phyloP scores from a whole-genome alignment of 371 early-diverging fungal genomes.

The Capniomyces stellatus region DNA sequence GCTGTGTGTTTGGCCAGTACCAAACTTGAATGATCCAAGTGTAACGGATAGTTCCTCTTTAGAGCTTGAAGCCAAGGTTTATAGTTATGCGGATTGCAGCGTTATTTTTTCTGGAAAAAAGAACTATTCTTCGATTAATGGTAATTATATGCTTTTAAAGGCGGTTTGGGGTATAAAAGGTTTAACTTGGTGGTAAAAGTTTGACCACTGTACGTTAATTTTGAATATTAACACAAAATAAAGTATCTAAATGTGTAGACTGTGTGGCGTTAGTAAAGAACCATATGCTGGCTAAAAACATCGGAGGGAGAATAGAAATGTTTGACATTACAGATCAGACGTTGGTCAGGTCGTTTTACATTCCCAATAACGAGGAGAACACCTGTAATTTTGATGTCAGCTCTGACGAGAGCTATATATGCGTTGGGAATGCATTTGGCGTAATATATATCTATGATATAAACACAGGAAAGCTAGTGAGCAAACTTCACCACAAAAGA shows the following conservation, averaged over 20 bases:
- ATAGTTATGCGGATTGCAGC: no score
- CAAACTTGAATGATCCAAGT: neutral
- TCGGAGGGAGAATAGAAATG: constrained; percentile 51
- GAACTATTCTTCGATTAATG: constrained; percentile 6
- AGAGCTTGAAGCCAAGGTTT: no score
- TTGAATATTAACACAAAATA: no score
- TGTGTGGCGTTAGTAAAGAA: constrained; percentile 45
- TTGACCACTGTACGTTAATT: no score
- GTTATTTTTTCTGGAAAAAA: constrained; percentile 9
- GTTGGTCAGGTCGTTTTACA: constrained; percentile 26
- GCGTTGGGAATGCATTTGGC: constrained; percentile 55
- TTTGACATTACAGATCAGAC: constrained; percentile 33
- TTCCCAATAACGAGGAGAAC: constrained; percentile 30
- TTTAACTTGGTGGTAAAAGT: no score
- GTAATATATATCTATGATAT: constrained; percentile 46
- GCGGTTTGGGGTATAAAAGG: no score
- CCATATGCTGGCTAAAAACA: constrained; percentile 47
- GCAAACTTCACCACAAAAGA: constrained; percentile 53
- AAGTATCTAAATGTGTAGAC: constrained; percentile 22
- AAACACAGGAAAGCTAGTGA: constrained; percentile 36
- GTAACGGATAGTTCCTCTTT: neutral
- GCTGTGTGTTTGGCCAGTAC: constrained; percentile 16
- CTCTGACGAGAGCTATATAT: constrained; percentile 45
- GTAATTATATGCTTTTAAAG: neutral
- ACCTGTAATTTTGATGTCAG: constrained; percentile 42